Evolutionary conservation across 495 filamentous ascomycete genomes (phyloP).

Genomic region (Zalerion maritima): DNA sequence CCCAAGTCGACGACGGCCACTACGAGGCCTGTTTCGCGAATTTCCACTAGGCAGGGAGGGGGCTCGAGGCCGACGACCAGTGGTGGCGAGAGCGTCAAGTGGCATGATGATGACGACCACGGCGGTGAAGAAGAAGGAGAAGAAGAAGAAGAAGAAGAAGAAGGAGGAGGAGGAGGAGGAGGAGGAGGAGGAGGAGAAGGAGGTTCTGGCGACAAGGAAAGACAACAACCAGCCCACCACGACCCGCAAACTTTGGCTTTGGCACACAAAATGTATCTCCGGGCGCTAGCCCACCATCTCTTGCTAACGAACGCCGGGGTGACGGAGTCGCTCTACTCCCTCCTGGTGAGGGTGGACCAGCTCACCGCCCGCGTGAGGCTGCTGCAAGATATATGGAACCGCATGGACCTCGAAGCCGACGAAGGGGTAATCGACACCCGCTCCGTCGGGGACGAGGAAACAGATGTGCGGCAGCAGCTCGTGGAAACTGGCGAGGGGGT

Average conservation of each 20-base stretch:
- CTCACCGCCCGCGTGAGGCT: constrained; percentile 61
- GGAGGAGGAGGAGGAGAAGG: constrained; percentile 4
- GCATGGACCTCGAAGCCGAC: constrained; percentile 62
- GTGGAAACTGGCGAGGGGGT: constrained; percentile 34
- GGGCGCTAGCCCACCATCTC: constrained; percentile 46
- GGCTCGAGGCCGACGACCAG: too few relatives aligned
- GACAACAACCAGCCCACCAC: constrained; percentile 17
- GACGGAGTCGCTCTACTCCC: constrained; percentile 50
- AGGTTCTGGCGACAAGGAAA: constrained; percentile 7
- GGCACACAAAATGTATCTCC: constrained; percentile 64
- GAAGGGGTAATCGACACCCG: constrained; percentile 63
- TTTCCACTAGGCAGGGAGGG: too few relatives aligned
- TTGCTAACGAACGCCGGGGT: constrained; percentile 58
- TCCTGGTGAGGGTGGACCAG: constrained; percentile 59
- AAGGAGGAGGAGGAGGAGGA: background rate
- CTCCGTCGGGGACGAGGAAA: constrained; percentile 51
- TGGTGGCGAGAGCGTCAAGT: constrained; percentile 4
- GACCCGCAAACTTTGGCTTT: constrained; percentile 75
- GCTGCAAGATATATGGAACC: constrained; percentile 54
- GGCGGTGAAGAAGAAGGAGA: constrained; percentile 1
- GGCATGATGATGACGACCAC: background rate
- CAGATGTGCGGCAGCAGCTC: constrained; percentile 45
- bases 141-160: constrained; percentile 4
- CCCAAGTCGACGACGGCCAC: background rate
- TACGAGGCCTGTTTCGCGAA: too few relatives aligned